phyloP scores from a whole-genome alignment of 768 basidiomycete genomes.

The Asterophora lycoperdoides region DNA sequence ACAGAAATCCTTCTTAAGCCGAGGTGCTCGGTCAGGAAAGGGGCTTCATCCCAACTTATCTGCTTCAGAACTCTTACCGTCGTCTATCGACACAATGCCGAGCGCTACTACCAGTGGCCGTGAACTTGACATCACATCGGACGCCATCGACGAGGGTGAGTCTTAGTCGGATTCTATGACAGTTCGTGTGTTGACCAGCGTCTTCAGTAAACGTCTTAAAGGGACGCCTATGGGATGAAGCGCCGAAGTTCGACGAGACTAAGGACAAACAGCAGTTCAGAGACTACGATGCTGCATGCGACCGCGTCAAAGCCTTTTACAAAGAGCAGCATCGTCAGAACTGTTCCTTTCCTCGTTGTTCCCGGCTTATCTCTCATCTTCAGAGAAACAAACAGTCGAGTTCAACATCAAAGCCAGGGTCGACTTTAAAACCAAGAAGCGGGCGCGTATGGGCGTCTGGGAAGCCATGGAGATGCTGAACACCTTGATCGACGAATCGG shows the following conservation, averaged over 20 bases:
- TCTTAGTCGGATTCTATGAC: background rate
- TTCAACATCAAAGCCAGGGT: conserved; percentile 79
- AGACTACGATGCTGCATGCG: conserved; percentile 65
- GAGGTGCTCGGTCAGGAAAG: background rate
- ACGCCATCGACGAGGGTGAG: conserved; percentile 46
- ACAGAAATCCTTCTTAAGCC: conserved; percentile 8
- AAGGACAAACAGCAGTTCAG: conserved; percentile 70
- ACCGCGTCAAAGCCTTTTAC: conserved; percentile 62
- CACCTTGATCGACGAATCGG: conserved; percentile 85
- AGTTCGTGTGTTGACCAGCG: background rate
- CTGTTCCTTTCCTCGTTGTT: background rate
- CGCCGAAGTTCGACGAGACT: conserved; percentile 51
- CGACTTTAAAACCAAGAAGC: conserved; percentile 61
- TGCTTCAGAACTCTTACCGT: background rate
- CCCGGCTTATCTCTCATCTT: background rate
- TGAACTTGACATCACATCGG: conserved; percentile 42
- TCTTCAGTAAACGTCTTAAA: conserved; percentile 64
- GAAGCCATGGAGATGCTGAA: conserved; percentile 85
- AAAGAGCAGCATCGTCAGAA: conserved; percentile 56
- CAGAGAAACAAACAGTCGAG: conserved; percentile 41
- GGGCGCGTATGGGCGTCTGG: conserved; percentile 82
- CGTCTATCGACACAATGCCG: conserved; percentile 23
- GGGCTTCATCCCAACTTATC: background rate
- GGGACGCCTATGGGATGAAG: conserved; percentile 53
- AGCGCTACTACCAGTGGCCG: conserved; percentile 20